Base-by-base conservation (phyloP, 83 land plant species). In the Thuja plicata region DNA sequence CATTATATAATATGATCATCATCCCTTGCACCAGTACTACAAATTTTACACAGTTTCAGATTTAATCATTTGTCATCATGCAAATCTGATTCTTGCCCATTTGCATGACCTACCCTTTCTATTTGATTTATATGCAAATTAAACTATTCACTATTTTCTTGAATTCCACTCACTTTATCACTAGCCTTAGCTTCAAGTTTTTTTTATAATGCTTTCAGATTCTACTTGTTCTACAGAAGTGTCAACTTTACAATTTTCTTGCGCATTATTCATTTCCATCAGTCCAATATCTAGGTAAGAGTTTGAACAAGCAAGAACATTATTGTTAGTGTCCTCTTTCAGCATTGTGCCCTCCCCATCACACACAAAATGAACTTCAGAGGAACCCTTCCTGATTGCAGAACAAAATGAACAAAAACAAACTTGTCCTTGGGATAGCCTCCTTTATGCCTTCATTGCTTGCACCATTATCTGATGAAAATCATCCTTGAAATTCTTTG, bases 1-100 rank as follows among this genome's bases (percentile, higher is more conserved):
- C 86, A 84, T 84, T 84, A 24, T 81, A 81, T 81, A 43, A 81
- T 48, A 81, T 40, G 43, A 30, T 81, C 84, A 81, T 81, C 84
- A 6, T 81, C 84, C 84, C 48, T 81, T 41, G 43, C 41, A 40
- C 84, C 84, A 43, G 48, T 81, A 24, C 24, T 81, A 32, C 84
- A 81, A 15, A 81, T 21, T 41, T 81, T 81, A 24, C 84, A 81
- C 48, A 81, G 13, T 73, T 40, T 12, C 30, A n/a, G 7, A 40
- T 16, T 37, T 70, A 87, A 71, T 62, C 40, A 4, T n/a, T 60
- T 30, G 8, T 32, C 88, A 62, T 38, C 41, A 41, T 34, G 37
- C 77, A 74, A 41, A 71, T 60, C 74, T 74, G 46, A n/a, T 27
- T 55, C 88, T 43, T 35, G 77, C 41, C 2, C 24, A 41, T 40